phyloP scores from a whole-genome alignment of 805 yeast species.

The Candida verbasci region DNA sequence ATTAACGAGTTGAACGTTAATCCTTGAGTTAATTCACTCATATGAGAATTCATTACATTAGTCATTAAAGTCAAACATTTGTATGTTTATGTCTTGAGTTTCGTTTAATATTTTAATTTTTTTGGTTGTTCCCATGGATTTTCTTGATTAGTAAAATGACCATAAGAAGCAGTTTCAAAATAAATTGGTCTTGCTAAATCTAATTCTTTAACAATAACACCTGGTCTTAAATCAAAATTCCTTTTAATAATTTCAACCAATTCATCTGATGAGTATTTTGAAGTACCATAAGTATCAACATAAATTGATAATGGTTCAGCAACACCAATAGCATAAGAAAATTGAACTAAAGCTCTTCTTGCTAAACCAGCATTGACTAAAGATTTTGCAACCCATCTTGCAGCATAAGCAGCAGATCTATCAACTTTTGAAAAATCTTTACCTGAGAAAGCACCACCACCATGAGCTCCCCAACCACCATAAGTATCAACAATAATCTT shows the following conservation, averaged over 20 bases:
- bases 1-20: slow-evolving; percentile 48
- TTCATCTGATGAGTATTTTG: slow-evolving; percentile 82
- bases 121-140: slow-evolving; percentile 99
- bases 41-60: slow-evolving; percentile 43
- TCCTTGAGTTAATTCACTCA: slow-evolving; percentile 9
- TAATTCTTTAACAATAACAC: slow-evolving; percentile 94
- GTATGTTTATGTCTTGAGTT: too few relatives aligned
- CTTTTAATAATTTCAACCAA: slow-evolving; percentile 85
- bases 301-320: slow-evolving; percentile 98
- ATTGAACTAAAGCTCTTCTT: slow-evolving; percentile 96
- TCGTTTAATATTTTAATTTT: slow-evolving; percentile 53
- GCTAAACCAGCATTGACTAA: slow-evolving; percentile 92
- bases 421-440: slow-evolving; percentile 99
- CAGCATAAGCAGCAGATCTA: slow-evolving; percentile 99
- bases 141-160: slow-evolving; percentile 99
- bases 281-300: slow-evolving; percentile 98
- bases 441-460: slow-evolving; percentile 99
- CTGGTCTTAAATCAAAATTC: slow-evolving; percentile 99
- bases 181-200: slow-evolving; percentile 99
- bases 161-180: slow-evolving; percentile 98
- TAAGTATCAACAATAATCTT: slow-evolving; percentile 99
- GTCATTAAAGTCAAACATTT: too few relatives aligned
- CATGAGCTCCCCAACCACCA: slow-evolving; percentile 99
- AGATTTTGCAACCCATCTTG: slow-evolving; percentile 99
- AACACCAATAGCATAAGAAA: slow-evolving; percentile 99